Evolutionary conservation across 2,329 filamentous ascomycete genomes (phyloP).

Genomic region (Hortaea sp.): DNA sequence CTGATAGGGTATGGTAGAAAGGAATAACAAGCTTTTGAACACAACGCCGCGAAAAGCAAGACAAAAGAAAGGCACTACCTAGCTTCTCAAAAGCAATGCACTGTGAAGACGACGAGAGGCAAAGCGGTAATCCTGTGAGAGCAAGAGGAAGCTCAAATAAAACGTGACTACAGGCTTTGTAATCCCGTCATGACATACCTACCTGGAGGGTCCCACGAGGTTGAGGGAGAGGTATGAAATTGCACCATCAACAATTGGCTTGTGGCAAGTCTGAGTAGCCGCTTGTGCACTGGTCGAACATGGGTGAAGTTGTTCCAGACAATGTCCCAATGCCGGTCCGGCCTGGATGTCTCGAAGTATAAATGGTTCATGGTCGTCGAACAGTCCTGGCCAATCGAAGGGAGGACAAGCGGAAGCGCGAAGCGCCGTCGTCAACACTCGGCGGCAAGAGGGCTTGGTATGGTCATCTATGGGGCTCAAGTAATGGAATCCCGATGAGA

Average conservation of each 20-base stretch:
- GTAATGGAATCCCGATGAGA: too few species aligned
- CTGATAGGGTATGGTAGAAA: not conserved
- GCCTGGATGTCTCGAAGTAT: slow-evolving; percentile 1
- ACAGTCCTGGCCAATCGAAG: slow-evolving; percentile 1
- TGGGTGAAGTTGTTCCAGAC: not conserved
- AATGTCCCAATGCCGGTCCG: not conserved
- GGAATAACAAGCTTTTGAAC: not conserved
- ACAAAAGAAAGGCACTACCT: slow-evolving; percentile 1
- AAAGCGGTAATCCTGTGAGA: too few species aligned
- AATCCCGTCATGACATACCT: too few species aligned
- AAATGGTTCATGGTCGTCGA: slow-evolving; percentile 1
- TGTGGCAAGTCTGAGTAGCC: not conserved
- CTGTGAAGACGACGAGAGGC: too few species aligned
- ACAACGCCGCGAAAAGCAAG: not conserved
- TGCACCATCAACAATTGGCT: too few species aligned
- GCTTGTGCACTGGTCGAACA: not conserved
- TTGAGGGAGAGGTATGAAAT: too few species aligned
- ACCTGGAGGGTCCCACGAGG: too few species aligned
- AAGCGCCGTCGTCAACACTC: not conserved
- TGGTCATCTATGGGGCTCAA: too few species aligned
- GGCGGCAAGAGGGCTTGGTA: too few species aligned
- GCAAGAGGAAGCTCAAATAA: too few species aligned
- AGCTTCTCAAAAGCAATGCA: too few species aligned
- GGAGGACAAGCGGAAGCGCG: not conserved
- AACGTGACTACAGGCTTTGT: too few species aligned